Conservation (phyloP, 257 asterid species). For the Plantago ovata region DNA sequence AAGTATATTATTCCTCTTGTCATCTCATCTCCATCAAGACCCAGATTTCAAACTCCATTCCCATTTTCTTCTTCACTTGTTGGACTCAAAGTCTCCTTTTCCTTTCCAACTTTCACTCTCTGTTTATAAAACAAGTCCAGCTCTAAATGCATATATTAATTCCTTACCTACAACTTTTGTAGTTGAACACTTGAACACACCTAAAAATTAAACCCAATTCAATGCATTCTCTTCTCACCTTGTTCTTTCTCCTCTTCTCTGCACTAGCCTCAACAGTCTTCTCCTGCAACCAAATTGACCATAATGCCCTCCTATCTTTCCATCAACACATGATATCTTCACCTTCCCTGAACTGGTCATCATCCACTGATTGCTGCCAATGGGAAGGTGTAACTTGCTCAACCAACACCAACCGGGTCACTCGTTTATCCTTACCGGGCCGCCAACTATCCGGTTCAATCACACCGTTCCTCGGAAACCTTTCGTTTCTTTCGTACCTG, state of each 20-base stretch:
- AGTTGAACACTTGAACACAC: neutral
- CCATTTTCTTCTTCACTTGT: no score
- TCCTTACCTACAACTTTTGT: neutral
- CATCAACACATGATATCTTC: constrained; percentile 8
- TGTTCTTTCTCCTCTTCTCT: constrained; percentile 4
- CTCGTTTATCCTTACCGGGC: constrained; percentile 24
- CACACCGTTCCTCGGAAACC: constrained; percentile 20
- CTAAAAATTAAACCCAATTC: neutral
- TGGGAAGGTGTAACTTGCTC: constrained; percentile 35
- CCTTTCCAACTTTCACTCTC: neutral
- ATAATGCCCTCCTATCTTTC: constrained; percentile 22
- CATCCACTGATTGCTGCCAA: constrained; percentile 26
- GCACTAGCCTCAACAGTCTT: neutral
- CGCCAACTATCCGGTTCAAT: constrained; percentile 24
- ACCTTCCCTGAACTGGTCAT: constrained; percentile 7
- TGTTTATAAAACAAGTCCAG: no score
- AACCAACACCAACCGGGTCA: constrained; percentile 4
- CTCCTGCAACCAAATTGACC: constrained; percentile 17
- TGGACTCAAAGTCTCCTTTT: no score
- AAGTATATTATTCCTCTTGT: no score
- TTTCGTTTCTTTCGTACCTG: constrained; percentile 27
- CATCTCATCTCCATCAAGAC: no score
- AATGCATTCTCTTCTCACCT: constrained; percentile 24
- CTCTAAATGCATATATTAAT: neutral
- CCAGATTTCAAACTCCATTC: no score